Evolutionary conservation across 176 grass and related monocot species (phyloP), one percentile per base, ranked within the genome.

Genomic region (Triticum timopheevii): DNA sequence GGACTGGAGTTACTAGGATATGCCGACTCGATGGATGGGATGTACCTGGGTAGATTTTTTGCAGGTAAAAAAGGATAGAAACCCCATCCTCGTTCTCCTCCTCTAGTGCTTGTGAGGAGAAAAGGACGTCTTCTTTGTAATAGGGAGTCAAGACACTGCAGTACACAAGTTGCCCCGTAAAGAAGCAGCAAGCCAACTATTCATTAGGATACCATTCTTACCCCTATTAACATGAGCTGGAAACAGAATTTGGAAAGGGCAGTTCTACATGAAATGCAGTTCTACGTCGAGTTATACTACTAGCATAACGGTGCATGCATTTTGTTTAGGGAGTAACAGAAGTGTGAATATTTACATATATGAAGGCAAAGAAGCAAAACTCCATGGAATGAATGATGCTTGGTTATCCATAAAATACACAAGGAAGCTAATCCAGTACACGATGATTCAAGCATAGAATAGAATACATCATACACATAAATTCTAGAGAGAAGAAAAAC

Each of bases 31-130:
- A 44, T 17, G n/a, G 52, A 50, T 72, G 27, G 28, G 52, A 52
- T 73, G 34, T 84, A 95, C 96, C 96, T 82, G 96, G 96, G 61
- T 95, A 98, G 82, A 98, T 98, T 88, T 98, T 98, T 82, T 98
- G 96, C 70, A 98, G 73, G 84, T 98, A 98, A 72, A 98, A 98
- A 83, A 98, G 93, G 56, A 98, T 94, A 78, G 96, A 98, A 91
- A 98, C 93, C 44, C 96, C 96, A 80, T 98, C 96, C 83, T 98
- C 96, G 22, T 98, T 98, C 84, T 89, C 81, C 28, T 92, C 86
- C 16, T 91, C 88, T 34, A 98, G 88, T 40, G 66, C 88, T 25
- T 98, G 33, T 27, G 88, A 87, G 62, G 96, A 95, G 82, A 98
- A 98, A 75, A 98, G 93, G 80, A 98, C 96, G 3, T 95, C 93